Conservation (phyloP, 2,329 filamentous ascomycete genomes). For the Curvularia lunata region DNA sequence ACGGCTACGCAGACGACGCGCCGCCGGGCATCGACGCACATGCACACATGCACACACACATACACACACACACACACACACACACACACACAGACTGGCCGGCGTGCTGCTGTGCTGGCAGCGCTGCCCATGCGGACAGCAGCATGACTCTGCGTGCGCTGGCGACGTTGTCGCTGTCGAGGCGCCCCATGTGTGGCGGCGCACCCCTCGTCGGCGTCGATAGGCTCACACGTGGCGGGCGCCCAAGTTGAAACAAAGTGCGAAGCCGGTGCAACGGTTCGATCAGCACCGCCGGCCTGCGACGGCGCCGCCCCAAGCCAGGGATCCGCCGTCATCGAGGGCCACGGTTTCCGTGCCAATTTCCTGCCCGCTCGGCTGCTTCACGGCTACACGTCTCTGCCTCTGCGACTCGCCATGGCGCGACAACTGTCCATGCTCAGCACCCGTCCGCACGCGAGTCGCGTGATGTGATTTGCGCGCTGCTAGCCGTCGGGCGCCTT, state of each 20-base stretch:
- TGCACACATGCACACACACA: conserved; percentile 12
- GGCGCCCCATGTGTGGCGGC: conserved; percentile 27
- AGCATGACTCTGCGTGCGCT: conserved; percentile 18
- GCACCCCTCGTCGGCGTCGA: background rate
- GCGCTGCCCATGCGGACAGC: background rate
- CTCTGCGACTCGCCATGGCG: conserved; percentile 12
- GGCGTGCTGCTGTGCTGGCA: background rate
- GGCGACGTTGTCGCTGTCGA: background rate
- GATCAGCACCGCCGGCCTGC: conserved; percentile 30
- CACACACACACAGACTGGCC: background rate
- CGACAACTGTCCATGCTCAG: conserved; percentile 1
- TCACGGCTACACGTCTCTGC: too few species aligned
- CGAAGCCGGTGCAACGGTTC: conserved; percentile 36
- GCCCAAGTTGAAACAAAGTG: conserved; percentile 36
- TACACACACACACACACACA: background rate
- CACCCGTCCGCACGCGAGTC: conserved; percentile 21
- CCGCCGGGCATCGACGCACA: too few species aligned
- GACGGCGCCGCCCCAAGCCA: conserved; percentile 24
- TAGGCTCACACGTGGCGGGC: conserved; percentile 35
- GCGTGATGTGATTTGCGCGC: conserved; percentile 38
- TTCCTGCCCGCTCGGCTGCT: conserved; percentile 17
- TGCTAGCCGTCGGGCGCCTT: conserved; percentile 25
- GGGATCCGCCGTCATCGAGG: conserved; percentile 20
- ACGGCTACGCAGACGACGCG: too few species aligned
- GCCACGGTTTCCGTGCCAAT: conserved; percentile 9